phyloP scores from a whole-genome alignment of 805 yeast species.

The Kodamaea kaohsiungensis region DNA sequence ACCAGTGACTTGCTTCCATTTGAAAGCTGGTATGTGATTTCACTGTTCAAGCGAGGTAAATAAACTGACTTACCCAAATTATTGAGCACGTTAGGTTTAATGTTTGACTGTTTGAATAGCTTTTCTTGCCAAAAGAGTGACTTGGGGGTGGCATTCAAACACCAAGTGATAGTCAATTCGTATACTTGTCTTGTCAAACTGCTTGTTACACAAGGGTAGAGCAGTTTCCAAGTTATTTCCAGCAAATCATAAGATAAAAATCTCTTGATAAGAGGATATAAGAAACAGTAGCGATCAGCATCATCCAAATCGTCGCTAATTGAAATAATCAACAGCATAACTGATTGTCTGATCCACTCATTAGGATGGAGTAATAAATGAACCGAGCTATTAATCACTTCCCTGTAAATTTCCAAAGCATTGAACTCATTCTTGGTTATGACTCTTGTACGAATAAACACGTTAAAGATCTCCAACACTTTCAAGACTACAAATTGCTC shows the following conservation, averaged over 20 bases:
- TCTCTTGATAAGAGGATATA: conserved; percentile 78
- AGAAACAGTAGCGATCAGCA: conserved; percentile 81
- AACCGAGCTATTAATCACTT: conserved; percentile 35
- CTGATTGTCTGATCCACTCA: conserved; percentile 75
- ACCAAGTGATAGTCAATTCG: conserved; percentile 70
- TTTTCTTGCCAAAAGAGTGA: conserved; percentile 71
- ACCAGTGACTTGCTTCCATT: conserved; percentile 17
- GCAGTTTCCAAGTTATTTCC: conserved; percentile 62
- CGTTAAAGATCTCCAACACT: conserved; percentile 51
- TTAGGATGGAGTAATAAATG: conserved; percentile 82
- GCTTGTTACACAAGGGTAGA: conserved; percentile 65
- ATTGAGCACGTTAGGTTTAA: conserved; percentile 17
- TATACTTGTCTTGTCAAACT: conserved; percentile 70
- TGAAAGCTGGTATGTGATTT: conserved; percentile 11
- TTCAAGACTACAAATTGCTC: conserved; percentile 79
- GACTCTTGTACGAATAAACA: conserved; percentile 30
- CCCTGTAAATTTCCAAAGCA: conserved; percentile 39
- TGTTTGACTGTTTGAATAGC: neutral
- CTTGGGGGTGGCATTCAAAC: conserved; percentile 53
- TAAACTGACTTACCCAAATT: conserved; percentile 37
- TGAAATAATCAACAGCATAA: conserved; percentile 59
- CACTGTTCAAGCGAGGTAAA: conserved; percentile 20
- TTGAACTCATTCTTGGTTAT: conserved; percentile 38
- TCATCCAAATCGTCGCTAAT: conserved; percentile 62
- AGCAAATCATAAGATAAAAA: conserved; percentile 76